phyloP scores from a whole-genome alignment of 148 eudicot genomes.

The Persicaria tinctoria region DNA sequence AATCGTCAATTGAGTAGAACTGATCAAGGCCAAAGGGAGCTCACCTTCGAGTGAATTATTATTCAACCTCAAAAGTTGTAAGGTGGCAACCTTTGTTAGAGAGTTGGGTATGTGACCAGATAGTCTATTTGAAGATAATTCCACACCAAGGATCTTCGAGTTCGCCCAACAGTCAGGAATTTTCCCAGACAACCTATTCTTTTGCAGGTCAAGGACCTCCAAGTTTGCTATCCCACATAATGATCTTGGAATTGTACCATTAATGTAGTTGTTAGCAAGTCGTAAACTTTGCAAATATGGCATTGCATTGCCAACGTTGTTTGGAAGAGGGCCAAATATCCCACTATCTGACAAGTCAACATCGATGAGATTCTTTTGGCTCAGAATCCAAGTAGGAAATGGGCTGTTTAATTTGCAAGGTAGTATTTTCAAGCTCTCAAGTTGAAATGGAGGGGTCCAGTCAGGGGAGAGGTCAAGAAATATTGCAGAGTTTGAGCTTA shows the following conservation, averaged over 20 bases:
- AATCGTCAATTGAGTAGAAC: neutral
- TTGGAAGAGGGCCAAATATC: slow-evolving; percentile 7
- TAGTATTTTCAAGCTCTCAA: neutral
- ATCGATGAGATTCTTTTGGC: neutral
- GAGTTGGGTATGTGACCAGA: slow-evolving; percentile 19
- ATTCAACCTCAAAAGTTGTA: slow-evolving; percentile 17
- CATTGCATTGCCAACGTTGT: slow-evolving; percentile 3
- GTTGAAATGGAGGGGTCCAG: slow-evolving; percentile 23
- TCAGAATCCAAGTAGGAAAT: slow-evolving; percentile 21
- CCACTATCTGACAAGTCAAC: slow-evolving; percentile 1
- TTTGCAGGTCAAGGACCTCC: neutral
- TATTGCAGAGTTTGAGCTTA: slow-evolving; percentile 2
- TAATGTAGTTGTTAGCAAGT: neutral
- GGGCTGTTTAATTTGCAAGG: slow-evolving; percentile 13
- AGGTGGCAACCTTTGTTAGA: neutral
- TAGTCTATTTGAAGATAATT: slow-evolving; percentile 27
- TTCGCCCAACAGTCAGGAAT: slow-evolving; percentile 26
- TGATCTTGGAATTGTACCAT: neutral
- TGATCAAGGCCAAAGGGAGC: neutral
- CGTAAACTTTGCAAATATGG: neutral
- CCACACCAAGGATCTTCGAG: neutral
- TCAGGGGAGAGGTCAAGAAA: slow-evolving; percentile 13
- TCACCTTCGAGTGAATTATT: slow-evolving; percentile 30
- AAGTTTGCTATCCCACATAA: neutral
- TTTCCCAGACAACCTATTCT: slow-evolving; percentile 20